Evolutionary conservation across 75 land plant genomes (phyloP), one percentile per base, ranked within the genome.

Genomic region (Chamaecyparis obtusa): DNA sequence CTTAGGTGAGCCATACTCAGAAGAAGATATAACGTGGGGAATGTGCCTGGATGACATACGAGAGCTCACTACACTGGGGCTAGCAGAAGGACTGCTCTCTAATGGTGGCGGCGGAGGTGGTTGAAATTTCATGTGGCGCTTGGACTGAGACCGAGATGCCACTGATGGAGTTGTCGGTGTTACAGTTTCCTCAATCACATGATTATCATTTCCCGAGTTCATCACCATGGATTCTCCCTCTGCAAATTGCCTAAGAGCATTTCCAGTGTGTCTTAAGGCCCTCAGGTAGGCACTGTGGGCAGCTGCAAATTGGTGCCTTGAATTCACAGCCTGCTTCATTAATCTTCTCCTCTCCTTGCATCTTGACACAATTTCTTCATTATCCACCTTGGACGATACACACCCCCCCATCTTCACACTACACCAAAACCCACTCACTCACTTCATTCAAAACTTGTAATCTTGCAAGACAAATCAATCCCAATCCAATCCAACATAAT

Each of bases 401-500:
- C 96, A 95, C 5, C 96, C 96, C 15, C 96, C 96, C 96, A 95
- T 95, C 86, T 56, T 27, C 41, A 32, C 87, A 87, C 46, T 81
- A n/a, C 14, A 81, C 83, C 19, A 46, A 46, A 46, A 81, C 48
- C 48, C n/a, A 81, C 83, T 13, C 14, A n/a, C 32, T 81, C 24
- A 44, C 32, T 41, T 46, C 83, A 10, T 81, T n/a, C 51, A 32
- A 74, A 46, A 46, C 27, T 46, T 44, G 24, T 13, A 81, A 14
- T 19, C 46, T 37, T 21, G 32, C 83, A 81, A 19, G 30, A 46
- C 83, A 43, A 51, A 51, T 32, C 76, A 74, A 74, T 74, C 76
- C n/a, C 36, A 64, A 32, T 74, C 36, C 76, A 74, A 74, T 74
- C 76, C 13, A 51, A 14, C 13, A 2, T 57, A 0, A 6, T 41